A percentile compares a stretch with the other conserved stretches of the same genome.
Evolutionary conservation across 2,329 filamentous ascomycete genomes (phyloP).

Genomic region (Aureobasidium mangrovei): DNA sequence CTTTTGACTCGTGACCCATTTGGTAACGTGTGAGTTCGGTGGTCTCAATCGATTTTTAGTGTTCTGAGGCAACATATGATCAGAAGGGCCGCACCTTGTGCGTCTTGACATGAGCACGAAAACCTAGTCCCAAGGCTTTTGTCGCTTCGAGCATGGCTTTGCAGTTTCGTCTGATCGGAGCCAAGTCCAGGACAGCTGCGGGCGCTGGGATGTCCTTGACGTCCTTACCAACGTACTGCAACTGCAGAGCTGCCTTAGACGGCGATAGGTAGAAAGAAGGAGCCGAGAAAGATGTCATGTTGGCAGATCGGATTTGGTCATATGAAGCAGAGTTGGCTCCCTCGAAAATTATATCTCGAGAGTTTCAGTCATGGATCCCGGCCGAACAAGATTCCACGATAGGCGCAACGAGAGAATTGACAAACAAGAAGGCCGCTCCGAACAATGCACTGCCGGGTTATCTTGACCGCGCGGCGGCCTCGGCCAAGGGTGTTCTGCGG

Average conservation of each 20-base stretch:
- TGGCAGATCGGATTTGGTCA: too few species aligned
- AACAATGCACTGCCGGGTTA: neutral
- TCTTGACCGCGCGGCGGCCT: neutral
- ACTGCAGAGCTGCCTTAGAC: slow-evolving; percentile 25
- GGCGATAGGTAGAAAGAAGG: slow-evolving; percentile 25
- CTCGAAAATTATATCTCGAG: too few species aligned
- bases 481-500: neutral
- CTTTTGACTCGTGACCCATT: slow-evolving; percentile 49
- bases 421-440: neutral
- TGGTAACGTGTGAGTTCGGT: slow-evolving; percentile 58
- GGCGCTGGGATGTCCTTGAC: slow-evolving; percentile 56
- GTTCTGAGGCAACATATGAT: neutral
- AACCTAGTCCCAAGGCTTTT: slow-evolving; percentile 51
- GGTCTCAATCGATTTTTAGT: slow-evolving; percentile 40
- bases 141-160: slow-evolving; percentile 59
- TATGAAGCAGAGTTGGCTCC: too few species aligned
- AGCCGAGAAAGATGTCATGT: slow-evolving; percentile 2
- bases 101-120: slow-evolving; percentile 73
- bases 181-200: slow-evolving; percentile 58
- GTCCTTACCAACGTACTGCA: slow-evolving; percentile 49
- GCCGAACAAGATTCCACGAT: too few species aligned
- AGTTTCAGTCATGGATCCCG: too few species aligned
- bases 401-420: neutral
- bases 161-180: slow-evolving; percentile 60
- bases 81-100: slow-evolving; percentile 55